Evolutionary conservation across 2,329 filamentous ascomycete genomes (phyloP).

Genomic region (Emericellopsis atlantica): DNA sequence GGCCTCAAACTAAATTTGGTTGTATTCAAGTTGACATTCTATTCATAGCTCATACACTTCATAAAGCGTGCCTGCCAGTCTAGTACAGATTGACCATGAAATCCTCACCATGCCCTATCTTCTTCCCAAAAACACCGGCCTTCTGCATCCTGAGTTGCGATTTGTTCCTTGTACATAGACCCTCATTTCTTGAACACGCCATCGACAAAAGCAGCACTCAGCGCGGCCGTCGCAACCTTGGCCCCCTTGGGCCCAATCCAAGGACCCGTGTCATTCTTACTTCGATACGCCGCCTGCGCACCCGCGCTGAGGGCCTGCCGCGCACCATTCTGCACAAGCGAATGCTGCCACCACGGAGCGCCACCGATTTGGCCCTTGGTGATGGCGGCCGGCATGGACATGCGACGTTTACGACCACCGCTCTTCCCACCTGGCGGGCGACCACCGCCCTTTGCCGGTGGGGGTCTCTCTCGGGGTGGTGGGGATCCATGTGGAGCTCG

Average conservation of each 20-base stretch:
- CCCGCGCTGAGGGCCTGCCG: conserved; percentile 33
- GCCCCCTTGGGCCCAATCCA: conserved; percentile 36
- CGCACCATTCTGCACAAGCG: conserved; percentile 25
- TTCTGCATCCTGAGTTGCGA: no score
- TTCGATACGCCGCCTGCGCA: conserved; percentile 32
- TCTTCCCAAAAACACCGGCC: no score
- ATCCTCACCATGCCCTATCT: no score
- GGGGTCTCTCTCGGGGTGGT: conserved; percentile 11
- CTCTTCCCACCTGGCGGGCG: conserved; percentile 2
- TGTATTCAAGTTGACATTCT: no score
- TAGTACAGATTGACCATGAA: no score
- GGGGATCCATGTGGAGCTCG: background rate
- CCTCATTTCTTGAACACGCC: conserved; percentile 20
- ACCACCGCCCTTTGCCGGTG: conserved; percentile 4
- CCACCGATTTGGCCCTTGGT: conserved; percentile 7
- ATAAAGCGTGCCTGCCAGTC: no score
- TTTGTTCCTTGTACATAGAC: conserved; percentile 6
- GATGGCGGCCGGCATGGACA: conserved; percentile 17
- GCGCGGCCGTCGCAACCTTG: conserved; percentile 32
- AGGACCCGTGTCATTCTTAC: conserved; percentile 28
- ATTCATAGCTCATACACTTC: no score
- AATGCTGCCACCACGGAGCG: conserved; percentile 22
- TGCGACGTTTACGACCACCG: conserved; percentile 11
- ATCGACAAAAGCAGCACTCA: conserved; percentile 35
- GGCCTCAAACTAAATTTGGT: no score